A percentile compares a stretch with the other conserved stretches of the same genome.
Evolutionary conservation across 2,329 filamentous ascomycete genomes (phyloP).

Genomic region (Colletotrichum costaricense): DNA sequence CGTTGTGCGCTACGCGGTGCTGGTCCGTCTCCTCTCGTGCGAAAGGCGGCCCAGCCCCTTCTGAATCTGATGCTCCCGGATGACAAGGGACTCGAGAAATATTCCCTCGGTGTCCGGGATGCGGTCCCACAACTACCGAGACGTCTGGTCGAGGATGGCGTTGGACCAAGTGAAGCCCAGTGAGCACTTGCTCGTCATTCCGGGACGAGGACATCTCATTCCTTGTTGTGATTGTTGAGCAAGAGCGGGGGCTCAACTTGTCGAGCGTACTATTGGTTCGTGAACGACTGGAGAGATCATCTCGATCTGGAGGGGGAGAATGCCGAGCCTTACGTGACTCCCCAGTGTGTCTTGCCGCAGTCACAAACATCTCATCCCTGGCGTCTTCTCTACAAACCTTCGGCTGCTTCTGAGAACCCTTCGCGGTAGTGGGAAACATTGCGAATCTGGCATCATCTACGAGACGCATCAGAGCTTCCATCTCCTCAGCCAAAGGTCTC

Average conservation of each 20-base stretch:
- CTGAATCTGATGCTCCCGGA: constrained; percentile 10
- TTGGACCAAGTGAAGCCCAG: neutral
- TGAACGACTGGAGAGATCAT: neutral
- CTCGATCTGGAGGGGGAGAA: neutral
- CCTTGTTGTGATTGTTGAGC: neutral
- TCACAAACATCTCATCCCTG: neutral
- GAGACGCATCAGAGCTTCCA: neutral
- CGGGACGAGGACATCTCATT: neutral
- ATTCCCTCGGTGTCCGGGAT: neutral
- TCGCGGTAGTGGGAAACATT: neutral
- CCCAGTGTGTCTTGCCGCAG: neutral
- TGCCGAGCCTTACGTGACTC: neutral
- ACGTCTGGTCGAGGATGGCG: neutral
- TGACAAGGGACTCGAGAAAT: neutral
- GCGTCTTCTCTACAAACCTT: neutral
- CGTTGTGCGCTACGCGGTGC: neutral
- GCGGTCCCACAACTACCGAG: neutral
- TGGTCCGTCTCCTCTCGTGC: neutral
- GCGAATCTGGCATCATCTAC: neutral
- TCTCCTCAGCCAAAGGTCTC: constrained; percentile 5
- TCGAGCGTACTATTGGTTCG: constrained; percentile 1
- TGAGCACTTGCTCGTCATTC: neutral
- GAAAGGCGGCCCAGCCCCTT: neutral
- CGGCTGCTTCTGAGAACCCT: neutral
- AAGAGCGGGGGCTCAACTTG: neutral